These are phyloP conservation scores for Rheum nobile DNA, from an alignment of 148 eudicot species.

Conservation along the genomic window DNA sequence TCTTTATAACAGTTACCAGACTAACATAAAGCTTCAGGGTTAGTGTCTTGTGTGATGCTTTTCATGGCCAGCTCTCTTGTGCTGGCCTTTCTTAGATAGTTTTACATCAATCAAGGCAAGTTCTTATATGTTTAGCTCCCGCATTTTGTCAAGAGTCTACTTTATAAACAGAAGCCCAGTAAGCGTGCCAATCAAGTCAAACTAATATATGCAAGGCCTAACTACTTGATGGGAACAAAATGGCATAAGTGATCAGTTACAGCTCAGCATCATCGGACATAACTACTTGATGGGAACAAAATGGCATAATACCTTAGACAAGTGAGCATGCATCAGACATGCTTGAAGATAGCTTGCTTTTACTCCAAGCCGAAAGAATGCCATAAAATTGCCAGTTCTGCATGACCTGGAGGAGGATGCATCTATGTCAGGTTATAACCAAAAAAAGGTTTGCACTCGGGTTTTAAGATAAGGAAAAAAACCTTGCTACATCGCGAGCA, in stretches of 20 bases:
- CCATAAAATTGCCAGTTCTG: slow-evolving; percentile 85
- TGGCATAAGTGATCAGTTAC: background rate
- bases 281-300: background rate
- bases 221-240: background rate
- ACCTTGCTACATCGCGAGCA: slow-evolving; percentile 99
- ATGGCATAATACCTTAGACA: slow-evolving; percentile 56
- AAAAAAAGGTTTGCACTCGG: slow-evolving; percentile 2
- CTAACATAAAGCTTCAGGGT: background rate
- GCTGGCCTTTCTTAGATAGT: background rate
- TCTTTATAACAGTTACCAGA: background rate
- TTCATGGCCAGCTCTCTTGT: background rate
- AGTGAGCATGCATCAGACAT: slow-evolving; percentile 98
- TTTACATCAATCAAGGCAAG: background rate
- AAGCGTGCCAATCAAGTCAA: background rate
- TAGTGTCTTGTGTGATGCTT: background rate
- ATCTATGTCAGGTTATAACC: slow-evolving; percentile 19
- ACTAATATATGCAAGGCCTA: background rate
- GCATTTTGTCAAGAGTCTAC: background rate
- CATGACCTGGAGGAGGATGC: slow-evolving; percentile 60
- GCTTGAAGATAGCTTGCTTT: slow-evolving; percentile 94
- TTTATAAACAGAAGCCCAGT: background rate
- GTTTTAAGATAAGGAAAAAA: slow-evolving; percentile 7
- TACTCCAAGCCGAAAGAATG: slow-evolving; percentile 84
- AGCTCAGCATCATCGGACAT: background rate
- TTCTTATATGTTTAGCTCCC: background rate